phyloP scores from a whole-genome alignment of 2,329 filamentous ascomycete species.

The Cadophora gregata region DNA sequence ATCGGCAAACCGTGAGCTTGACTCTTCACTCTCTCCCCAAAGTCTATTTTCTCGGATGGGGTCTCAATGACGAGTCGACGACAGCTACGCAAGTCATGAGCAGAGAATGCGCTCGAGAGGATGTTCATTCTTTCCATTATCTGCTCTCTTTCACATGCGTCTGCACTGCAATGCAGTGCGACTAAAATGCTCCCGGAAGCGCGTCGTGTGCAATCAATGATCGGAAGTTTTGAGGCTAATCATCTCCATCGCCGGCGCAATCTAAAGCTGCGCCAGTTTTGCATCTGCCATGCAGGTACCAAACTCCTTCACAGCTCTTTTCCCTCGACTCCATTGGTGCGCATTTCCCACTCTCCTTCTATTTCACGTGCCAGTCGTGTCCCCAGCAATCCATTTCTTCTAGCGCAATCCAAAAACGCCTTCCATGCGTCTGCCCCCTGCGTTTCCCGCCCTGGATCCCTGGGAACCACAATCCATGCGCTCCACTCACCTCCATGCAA shows the following conservation, averaged over 20 bases:
- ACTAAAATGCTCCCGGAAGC: conserved; percentile 11
- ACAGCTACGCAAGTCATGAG: not conserved
- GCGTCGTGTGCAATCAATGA: not conserved
- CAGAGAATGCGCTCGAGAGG: not conserved
- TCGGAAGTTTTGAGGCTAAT: not conserved
- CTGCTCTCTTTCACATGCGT: not conserved
- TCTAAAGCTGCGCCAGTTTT: not conserved
- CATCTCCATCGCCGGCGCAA: not conserved
- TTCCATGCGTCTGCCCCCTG: conserved; percentile 11
- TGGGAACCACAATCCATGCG: not conserved
- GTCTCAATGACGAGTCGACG: not conserved
- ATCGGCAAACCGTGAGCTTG: not conserved
- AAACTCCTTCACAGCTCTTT: not conserved
- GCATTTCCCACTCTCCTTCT: not conserved
- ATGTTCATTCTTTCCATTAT: not conserved
- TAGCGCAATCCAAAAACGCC: conserved; percentile 5
- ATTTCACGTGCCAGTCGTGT: conserved; percentile 1
- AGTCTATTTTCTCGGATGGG: conserved; percentile 7
- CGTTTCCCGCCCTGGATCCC: not conserved
- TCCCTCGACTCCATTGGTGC: not conserved
- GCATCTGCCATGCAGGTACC: conserved; percentile 5
- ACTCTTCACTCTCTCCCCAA: conserved; percentile 13
- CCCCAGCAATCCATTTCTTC: conserved; percentile 7
- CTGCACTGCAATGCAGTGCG: conserved; percentile 3
- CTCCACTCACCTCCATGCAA: not conserved